phyloP scores from a whole-genome alignment of 345 rosid species.

The Arabidopsis thaliana region DNA sequence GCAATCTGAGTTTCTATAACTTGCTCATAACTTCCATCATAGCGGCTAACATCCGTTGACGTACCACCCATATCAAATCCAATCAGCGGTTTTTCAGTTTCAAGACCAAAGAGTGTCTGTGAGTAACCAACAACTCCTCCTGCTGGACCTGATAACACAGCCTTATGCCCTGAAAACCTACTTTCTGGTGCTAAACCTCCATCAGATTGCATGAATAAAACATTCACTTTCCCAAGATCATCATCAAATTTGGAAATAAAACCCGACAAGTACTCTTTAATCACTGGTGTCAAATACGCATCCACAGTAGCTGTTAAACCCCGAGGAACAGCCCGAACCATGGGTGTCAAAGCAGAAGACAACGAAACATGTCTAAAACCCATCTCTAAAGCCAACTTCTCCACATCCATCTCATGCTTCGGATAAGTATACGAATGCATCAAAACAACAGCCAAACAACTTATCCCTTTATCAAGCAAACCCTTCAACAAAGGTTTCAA shows the following conservation, averaged over 20 bases:
- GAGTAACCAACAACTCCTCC: constrained; percentile 99
- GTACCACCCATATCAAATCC: constrained; percentile 99
- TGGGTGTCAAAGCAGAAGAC: constrained; percentile 93
- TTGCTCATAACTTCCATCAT: constrained; percentile 95
- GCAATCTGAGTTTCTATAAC: constrained; percentile 99
- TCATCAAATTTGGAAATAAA: constrained; percentile 88
- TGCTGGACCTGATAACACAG: constrained; percentile 96
- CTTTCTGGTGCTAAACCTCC: constrained; percentile 96
- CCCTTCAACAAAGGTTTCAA: constrained; percentile 64
- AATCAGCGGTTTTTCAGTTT: constrained; percentile 91
- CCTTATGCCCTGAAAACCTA: constrained; percentile 96
- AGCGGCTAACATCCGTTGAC: constrained; percentile 95
- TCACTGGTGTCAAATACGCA: constrained; percentile 93
- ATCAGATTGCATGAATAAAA: constrained; percentile 95
- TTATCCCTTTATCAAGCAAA: constrained; percentile 76
- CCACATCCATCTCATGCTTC: constrained; percentile 79
- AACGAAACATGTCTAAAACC: constrained; percentile 92
- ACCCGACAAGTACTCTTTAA: constrained; percentile 87
- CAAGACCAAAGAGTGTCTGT: constrained; percentile 85
- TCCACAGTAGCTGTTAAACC: constrained; percentile 96
- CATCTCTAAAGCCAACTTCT: constrained; percentile 74
- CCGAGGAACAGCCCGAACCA: constrained; percentile 98
- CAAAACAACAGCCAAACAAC: constrained; percentile 88
- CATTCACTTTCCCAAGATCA: constrained; percentile 78
- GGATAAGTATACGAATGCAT: constrained; percentile 96